phyloP scores from a whole-genome alignment of 176 grass and related monocot genomes.

The Carex kokanica region DNA sequence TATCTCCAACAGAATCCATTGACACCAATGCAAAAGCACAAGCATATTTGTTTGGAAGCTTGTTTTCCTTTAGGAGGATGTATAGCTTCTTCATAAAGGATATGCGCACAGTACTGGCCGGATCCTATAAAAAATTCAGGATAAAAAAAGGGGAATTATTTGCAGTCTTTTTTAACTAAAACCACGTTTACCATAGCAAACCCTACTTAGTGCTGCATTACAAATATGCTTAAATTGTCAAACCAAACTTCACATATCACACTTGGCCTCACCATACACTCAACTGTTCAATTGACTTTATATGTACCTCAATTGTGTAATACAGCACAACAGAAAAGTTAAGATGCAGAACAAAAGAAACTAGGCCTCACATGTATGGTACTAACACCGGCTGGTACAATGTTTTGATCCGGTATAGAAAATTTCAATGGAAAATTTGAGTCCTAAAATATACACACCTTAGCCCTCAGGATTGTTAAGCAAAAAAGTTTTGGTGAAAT shows the following conservation, averaged over 20 bases:
- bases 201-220: slow-evolving; percentile 16
- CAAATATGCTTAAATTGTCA: slow-evolving; percentile 17
- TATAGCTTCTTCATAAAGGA: slow-evolving; percentile 71
- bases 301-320: not conserved
- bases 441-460: slow-evolving; percentile 38
- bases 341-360: slow-evolving; percentile 22
- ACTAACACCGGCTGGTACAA: slow-evolving; percentile 19
- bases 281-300: not conserved
- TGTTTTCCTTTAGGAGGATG: slow-evolving; percentile 52
- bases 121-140: slow-evolving; percentile 54
- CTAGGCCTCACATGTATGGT: not conserved
- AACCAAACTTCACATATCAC: slow-evolving; percentile 1
- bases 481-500: slow-evolving; percentile 75
- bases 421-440: slow-evolving; percentile 25
- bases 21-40: slow-evolving; percentile 86
- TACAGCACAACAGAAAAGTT: not conserved
- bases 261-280: not conserved
- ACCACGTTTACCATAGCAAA: slow-evolving; percentile 23
- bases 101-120: slow-evolving; percentile 62
- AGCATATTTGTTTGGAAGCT: slow-evolving; percentile 73
- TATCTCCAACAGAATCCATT: slow-evolving; percentile 58
- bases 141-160: slow-evolving; percentile 18
- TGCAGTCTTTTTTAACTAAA: not conserved
- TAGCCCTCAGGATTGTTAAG: slow-evolving; percentile 59
- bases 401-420: slow-evolving; percentile 4